phyloP scores from a whole-genome alignment of 352 stramenopile genomes.

The Phytophthora quininea region DNA sequence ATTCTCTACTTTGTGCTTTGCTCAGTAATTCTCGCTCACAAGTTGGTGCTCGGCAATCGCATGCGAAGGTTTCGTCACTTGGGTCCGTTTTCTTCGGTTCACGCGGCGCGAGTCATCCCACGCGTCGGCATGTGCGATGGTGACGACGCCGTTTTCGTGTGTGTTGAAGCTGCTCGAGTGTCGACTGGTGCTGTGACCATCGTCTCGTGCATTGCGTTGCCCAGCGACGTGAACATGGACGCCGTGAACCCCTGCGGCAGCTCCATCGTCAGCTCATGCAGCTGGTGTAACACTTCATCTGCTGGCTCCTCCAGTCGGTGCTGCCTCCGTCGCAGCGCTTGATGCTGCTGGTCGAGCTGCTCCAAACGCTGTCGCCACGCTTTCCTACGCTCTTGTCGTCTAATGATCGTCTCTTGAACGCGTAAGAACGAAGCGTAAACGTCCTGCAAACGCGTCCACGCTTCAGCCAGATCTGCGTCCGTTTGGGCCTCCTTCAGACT shows the following conservation, averaged over 20 bases:
- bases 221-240: conserved; percentile 67
- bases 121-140: too few relatives aligned
- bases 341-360: conserved; percentile 22
- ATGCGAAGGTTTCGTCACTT: too few relatives aligned
- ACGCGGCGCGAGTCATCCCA: too few relatives aligned
- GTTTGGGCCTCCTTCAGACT: conserved; percentile 34
- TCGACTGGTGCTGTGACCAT: conserved; percentile 18
- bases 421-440: conserved; percentile 50
- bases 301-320: conserved; percentile 27
- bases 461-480: conserved; percentile 20
- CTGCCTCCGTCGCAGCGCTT: conserved; percentile 12
- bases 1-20: too few relatives aligned
- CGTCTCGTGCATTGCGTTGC: conserved; percentile 54
- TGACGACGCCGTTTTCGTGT: too few relatives aligned
- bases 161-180: not conserved
- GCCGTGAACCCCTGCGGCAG: conserved; percentile 61
- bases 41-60: too few relatives aligned
- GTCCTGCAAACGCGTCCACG: conserved; percentile 42
- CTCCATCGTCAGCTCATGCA: conserved; percentile 46
- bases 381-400: conserved; percentile 26
- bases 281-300: conserved; percentile 37
- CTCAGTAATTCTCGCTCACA: not conserved
- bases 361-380: conserved; percentile 22
- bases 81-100: too few relatives aligned
- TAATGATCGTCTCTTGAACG: conserved; percentile 44